phyloP scores from a whole-genome alignment of 257 asterid genomes.

The Phtheirospermum japonicum region DNA sequence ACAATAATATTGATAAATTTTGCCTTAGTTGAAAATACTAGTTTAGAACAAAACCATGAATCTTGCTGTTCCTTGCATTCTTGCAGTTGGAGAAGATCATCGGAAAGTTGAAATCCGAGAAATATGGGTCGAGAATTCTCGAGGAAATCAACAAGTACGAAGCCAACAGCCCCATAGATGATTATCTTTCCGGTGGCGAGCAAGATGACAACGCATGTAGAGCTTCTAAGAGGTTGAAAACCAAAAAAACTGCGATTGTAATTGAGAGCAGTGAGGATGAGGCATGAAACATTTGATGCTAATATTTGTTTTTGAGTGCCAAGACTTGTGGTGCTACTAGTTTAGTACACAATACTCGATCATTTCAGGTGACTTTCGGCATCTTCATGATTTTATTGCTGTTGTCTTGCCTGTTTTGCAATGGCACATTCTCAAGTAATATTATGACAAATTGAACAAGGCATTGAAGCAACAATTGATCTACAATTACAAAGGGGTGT shows the following conservation, averaged over 20 bases:
- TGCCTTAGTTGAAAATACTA: not conserved
- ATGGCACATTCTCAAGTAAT: too few relatives aligned
- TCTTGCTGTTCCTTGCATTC: not conserved
- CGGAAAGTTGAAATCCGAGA: conserved; percentile 81
- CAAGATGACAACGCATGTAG: conserved; percentile 28
- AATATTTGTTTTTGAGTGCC: not conserved
- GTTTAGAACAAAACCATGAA: not conserved
- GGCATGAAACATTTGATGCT: conserved; percentile 32
- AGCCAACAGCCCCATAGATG: conserved; percentile 34
- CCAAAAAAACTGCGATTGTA: conserved; percentile 46
- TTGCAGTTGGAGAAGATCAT: conserved; percentile 84
- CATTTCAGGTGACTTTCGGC: too few relatives aligned
- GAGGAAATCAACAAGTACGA: conserved; percentile 47
- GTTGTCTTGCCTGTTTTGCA: too few relatives aligned
- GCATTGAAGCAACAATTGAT: too few relatives aligned
- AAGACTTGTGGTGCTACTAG: too few relatives aligned
- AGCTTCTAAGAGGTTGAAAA: conserved; percentile 52
- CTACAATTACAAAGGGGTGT: too few relatives aligned
- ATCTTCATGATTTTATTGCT: too few relatives aligned
- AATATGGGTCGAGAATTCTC: conserved; percentile 67
- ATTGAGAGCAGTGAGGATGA: conserved; percentile 83
- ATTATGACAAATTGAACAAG: too few relatives aligned
- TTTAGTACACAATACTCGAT: not conserved
- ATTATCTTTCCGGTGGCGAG: conserved; percentile 27
- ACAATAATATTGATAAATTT: not conserved